These are phyloP conservation scores for Botrytis sinoallii DNA, from an alignment of 2,329 filamentous ascomycete species.

Conservation along the genomic window DNA sequence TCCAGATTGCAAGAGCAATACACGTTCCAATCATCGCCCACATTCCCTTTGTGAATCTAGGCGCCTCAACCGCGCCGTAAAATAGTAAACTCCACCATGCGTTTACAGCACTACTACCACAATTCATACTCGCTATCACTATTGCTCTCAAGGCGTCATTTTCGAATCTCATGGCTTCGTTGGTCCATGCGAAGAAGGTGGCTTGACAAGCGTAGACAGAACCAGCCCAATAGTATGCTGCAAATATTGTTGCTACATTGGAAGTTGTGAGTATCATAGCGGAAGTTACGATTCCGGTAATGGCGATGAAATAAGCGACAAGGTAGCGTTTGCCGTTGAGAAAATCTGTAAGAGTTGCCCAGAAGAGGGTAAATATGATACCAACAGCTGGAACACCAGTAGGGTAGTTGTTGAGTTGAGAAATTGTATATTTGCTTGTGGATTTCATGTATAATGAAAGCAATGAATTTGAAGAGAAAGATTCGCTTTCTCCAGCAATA, in stretches of 20 bases:
- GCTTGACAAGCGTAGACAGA: slow-evolving; percentile 70
- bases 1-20: slow-evolving; percentile 60
- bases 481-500: slow-evolving; percentile 69
- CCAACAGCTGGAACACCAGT: slow-evolving; percentile 52
- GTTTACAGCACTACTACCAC: slow-evolving; percentile 65
- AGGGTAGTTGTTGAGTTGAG: slow-evolving; percentile 53
- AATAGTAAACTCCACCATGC: slow-evolving; percentile 73
- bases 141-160: slow-evolving; percentile 62
- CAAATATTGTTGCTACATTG: slow-evolving; percentile 53
- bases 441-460: slow-evolving; percentile 50
- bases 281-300: slow-evolving; percentile 61
- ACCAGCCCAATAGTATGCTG: slow-evolving; percentile 69
- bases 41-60: slow-evolving; percentile 57
- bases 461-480: slow-evolving; percentile 63
- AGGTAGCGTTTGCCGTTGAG: slow-evolving; percentile 61
- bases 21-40: slow-evolving; percentile 68
- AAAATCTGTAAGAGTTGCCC: slow-evolving; percentile 66
- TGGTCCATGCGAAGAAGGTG: slow-evolving; percentile 74
- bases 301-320: slow-evolving; percentile 63
- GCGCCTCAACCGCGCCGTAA: slow-evolving; percentile 64
- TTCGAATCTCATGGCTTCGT: slow-evolving; percentile 60
- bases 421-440: slow-evolving; percentile 44
- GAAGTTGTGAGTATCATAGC: slow-evolving; percentile 52
- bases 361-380: slow-evolving; percentile 58
- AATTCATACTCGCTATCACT: slow-evolving; percentile 70